These are phyloP conservation scores for Cetradonia linearis DNA, from an alignment of 495 filamentous ascomycete genomes.

Conservation along the genomic window DNA sequence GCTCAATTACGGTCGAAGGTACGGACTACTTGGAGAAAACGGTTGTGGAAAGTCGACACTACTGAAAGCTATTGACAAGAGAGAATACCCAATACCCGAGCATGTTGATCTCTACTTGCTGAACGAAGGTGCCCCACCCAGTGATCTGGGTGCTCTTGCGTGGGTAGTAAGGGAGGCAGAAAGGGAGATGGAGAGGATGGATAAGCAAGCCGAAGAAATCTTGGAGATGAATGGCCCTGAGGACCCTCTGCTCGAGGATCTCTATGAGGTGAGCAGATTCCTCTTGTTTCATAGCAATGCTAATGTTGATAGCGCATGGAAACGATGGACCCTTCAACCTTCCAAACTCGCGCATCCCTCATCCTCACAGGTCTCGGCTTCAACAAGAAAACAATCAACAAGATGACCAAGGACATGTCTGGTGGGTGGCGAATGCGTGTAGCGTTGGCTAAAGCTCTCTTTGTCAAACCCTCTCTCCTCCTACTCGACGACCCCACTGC, in stretches of 20 bases:
- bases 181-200: conserved; percentile 80
- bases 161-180: conserved; percentile 97
- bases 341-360: conserved; percentile 87
- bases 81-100: conserved; percentile 92
- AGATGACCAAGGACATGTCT: conserved; percentile 99
- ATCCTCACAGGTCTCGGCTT: conserved; percentile 99
- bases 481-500: conserved; percentile 97
- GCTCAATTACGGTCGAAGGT: conserved; percentile 83
- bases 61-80: conserved; percentile 83
- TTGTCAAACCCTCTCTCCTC: conserved; percentile 92
- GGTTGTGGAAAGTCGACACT: conserved; percentile 97
- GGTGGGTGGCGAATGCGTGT: conserved; percentile 99
- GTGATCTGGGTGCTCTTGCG: conserved; percentile 79
- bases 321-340: conserved; percentile 99
- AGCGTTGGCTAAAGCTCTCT: conserved; percentile 91
- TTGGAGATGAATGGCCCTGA: conserved; percentile 88
- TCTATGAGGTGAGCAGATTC: conserved; percentile 72
- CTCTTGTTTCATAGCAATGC: conserved; percentile 15
- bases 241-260: conserved; percentile 77
- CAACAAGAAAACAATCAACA: conserved; percentile 93
- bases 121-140: conserved; percentile 92
- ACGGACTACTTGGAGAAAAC: conserved; percentile 96
- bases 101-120: conserved; percentile 98
- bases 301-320: conserved; percentile 74
- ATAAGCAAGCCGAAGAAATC: conserved; percentile 79